Conservation (phyloP, 1,284 basidiomycete species). For the Trichosporon sp. region DNA sequence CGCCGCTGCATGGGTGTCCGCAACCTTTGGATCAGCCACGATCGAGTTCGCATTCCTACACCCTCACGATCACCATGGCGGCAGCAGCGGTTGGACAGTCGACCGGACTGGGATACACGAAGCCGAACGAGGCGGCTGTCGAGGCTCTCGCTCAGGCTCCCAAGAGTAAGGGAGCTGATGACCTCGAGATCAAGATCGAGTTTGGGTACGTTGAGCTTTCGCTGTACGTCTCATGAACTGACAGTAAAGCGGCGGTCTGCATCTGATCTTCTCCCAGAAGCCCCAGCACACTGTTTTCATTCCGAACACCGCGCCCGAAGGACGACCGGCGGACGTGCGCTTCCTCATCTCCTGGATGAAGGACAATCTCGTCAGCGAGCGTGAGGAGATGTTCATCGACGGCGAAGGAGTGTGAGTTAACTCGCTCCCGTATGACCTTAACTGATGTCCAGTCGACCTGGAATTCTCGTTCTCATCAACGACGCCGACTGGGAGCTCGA, state of each 20-base stretch:
- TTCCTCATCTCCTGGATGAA: conserved; percentile 80
- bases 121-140: conserved; percentile 24
- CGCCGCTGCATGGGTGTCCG: background rate
- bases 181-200: conserved; percentile 32
- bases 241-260: conserved; percentile 72
- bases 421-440: background rate
- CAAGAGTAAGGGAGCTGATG: conserved; percentile 22
- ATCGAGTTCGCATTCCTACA: background rate
- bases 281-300: conserved; percentile 66
- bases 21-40: background rate
- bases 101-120: conserved; percentile 39
- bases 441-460: conserved; percentile 71
- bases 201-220: conserved; percentile 28
- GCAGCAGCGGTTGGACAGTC: conserved; percentile 30
- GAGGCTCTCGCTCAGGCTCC: background rate
- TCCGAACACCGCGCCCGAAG: conserved; percentile 59
- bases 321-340: conserved; percentile 66
- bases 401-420: conserved; percentile 78
- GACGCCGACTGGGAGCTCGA: conserved; percentile 98
- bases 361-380: conserved; percentile 76
- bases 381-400: conserved; percentile 87
- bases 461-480: conserved; percentile 92
- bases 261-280: conserved; percentile 74
- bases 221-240: background rate
- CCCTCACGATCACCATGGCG: conserved; percentile 23